Base-by-base conservation (phyloP, 805 yeast species). In the Metschnikowia matae region DNA sequence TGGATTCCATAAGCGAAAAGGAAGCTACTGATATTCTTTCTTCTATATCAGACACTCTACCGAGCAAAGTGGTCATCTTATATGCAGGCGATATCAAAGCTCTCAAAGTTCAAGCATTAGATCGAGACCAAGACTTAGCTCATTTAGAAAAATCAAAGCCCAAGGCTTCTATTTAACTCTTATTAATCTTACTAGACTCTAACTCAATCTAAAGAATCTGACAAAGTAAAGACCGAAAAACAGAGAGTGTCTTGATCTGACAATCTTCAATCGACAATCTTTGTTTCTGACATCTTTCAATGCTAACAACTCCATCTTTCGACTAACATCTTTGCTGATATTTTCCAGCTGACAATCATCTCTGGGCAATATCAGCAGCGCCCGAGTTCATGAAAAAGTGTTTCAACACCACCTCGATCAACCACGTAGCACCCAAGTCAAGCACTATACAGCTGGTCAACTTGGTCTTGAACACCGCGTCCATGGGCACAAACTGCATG, bases 401-500 rank as follows among this genome's bases (percentile, higher is more conserved):
- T 68, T 94, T 94, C 73, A 94, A 81, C n/a, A 79, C 79, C 46
- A 83, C 55, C 72, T 94, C 99, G 65, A 89, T 82, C 6, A 68
- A 78, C 84, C 86, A 89, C 44, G 95, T 78, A 36, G 83, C 83
- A 36, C 77, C 83, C 62, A 89, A 82, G 70, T 94, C 99, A 35
- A 85, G 65, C 38, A 87, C 54, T 73, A 94, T 82, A 37, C 89
- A 77, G 1, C 73, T 60, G 2, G 96, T 87, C 63, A 94, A 78
- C 68, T 87, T 86, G 55, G 78, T 57, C 71, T 90, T 91, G 82
- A 94, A 94, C 15, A 68, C 63, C 23, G 69, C 64, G 34, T 75
- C 69, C 97, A 94, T 90, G 58, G 89, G 89, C 44, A 94, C 99
- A 68, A 94, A 87, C 66, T 85, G 83, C 84, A 94, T 83, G 14